A percentile compares a stretch with the other conserved stretches of the same genome.
These are phyloP conservation scores for Solanum okadae DNA, from an alignment of 257 asterid species.

Conservation along the genomic window DNA sequence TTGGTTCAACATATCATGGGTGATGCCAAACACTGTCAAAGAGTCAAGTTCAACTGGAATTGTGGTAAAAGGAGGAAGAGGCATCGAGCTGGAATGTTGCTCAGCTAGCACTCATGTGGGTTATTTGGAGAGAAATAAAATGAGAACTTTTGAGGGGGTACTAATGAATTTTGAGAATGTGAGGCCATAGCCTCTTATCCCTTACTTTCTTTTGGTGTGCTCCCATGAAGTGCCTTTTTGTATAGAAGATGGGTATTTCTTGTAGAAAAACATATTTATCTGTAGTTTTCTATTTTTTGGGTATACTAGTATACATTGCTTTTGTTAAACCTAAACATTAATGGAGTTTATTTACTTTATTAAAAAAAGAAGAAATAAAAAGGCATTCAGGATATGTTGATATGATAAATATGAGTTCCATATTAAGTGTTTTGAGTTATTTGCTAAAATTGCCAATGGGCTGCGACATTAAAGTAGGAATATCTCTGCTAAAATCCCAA, in stretches of 20 bases:
- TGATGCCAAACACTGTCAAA: neutral
- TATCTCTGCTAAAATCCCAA: neutral
- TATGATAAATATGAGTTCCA: neutral
- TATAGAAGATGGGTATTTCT: neutral
- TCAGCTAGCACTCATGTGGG: neutral
- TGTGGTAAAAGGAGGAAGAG: neutral
- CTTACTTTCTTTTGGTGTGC: neutral
- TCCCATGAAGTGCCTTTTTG: neutral
- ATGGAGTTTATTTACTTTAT: neutral
- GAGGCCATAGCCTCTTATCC: neutral
- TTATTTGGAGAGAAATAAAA: neutral
- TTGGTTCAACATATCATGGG: neutral
- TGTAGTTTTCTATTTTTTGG: neutral
- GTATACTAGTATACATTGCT: neutral
- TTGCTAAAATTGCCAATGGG: neutral
- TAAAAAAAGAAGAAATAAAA: neutral
- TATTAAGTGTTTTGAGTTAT: neutral
- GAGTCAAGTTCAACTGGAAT: neutral
- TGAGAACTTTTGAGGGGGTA: neutral
- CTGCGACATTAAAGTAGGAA: neutral
- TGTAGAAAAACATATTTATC: neutral
- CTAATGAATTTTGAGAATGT: neutral
- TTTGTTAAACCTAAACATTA: neutral
- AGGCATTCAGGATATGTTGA: neutral
- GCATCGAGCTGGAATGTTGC: neutral